Conservation (phyloP, 2,329 filamentous ascomycete genomes). For the Botryotinia globosa region DNA sequence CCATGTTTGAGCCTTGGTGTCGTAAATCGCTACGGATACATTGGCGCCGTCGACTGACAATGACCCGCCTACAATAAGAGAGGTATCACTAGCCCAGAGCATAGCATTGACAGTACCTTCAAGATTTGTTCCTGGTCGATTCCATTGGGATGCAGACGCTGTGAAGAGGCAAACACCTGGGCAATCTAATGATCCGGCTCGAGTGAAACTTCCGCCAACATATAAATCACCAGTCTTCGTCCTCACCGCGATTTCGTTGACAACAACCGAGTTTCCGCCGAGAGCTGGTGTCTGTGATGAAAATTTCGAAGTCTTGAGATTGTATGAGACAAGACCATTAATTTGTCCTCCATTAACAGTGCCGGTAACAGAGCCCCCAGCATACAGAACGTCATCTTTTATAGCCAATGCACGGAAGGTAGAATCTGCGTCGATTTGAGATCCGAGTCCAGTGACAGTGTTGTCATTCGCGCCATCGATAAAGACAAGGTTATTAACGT, state of each 20-base stretch:
- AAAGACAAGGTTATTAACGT: constrained; percentile 76
- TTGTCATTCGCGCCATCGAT: constrained; percentile 72
- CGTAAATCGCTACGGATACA: constrained; percentile 70
- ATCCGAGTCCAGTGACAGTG: constrained; percentile 65
- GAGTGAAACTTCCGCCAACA: constrained; percentile 81
- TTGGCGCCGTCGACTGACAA: constrained; percentile 64
- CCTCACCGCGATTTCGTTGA: constrained; percentile 72
- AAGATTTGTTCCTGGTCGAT: constrained; percentile 69
- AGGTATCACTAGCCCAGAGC: constrained; percentile 70
- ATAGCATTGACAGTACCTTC: constrained; percentile 68
- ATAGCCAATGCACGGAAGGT: constrained; percentile 71
- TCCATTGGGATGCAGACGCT: constrained; percentile 71
- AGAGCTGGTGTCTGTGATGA: constrained; percentile 72
- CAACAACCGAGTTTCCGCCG: constrained; percentile 64
- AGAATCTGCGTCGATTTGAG: constrained; percentile 66
- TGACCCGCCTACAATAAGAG: constrained; percentile 74
- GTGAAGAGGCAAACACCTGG: constrained; percentile 79
- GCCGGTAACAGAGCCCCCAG: constrained; percentile 77
- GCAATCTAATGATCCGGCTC: constrained; percentile 79
- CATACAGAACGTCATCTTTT: constrained; percentile 67
- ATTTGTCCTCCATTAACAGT: constrained; percentile 60
- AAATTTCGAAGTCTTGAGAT: constrained; percentile 65
- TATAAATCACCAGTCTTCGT: constrained; percentile 73
- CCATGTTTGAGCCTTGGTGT: constrained; percentile 67
- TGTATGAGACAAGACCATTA: constrained; percentile 75